Evolutionary conservation across 352 stramenopile species (phyloP).

Genomic region (Halophytophthora batemanensis): DNA sequence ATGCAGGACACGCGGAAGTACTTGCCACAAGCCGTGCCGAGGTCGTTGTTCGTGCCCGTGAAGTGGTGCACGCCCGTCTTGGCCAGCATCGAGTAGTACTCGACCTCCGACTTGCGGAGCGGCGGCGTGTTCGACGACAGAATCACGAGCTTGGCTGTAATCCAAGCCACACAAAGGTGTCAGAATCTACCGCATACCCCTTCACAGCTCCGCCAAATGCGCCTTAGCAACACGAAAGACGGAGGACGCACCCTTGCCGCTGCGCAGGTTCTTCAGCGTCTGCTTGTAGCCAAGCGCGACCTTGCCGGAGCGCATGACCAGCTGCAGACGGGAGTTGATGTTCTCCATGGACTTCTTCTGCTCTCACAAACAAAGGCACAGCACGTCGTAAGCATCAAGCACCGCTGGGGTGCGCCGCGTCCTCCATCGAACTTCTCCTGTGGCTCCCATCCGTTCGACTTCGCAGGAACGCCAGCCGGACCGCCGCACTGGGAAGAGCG

Average conservation of each 20-base stretch:
- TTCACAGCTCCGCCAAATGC: not conserved
- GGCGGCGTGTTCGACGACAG: slow-evolving; percentile 98
- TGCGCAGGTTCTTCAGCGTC: slow-evolving; percentile 96
- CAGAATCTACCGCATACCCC: not conserved
- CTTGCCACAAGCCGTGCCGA: slow-evolving; percentile 99
- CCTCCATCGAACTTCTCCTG: slow-evolving; percentile 30
- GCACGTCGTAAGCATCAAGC: slow-evolving; percentile 18
- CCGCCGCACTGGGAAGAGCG: not conserved
- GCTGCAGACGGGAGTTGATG: slow-evolving; percentile 99
- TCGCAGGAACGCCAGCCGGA: slow-evolving; percentile 20
- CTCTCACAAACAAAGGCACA: slow-evolving; percentile 16
- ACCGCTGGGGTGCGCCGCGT: slow-evolving; percentile 3
- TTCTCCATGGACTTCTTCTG: slow-evolving; percentile 98
- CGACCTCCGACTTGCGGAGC: slow-evolving; percentile 98
- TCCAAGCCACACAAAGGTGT: not conserved
- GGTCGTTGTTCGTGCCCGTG: slow-evolving; percentile 96
- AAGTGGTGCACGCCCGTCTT: slow-evolving; percentile 99
- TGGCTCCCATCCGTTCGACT: slow-evolving; percentile 28
- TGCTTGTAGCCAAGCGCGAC: slow-evolving; percentile 98
- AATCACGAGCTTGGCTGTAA: slow-evolving; percentile 95
- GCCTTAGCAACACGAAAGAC: too few relatives aligned
- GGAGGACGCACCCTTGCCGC: slow-evolving; percentile 76
- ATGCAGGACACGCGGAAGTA: slow-evolving; percentile 98
- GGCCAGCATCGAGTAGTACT: slow-evolving; percentile 99
- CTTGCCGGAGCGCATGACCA: slow-evolving; percentile 99